Evolutionary conservation across 192 early-diverging fungal genomes (phyloP), one percentile per base, ranked within the genome.

Genomic region (Coemansia sp.): DNA sequence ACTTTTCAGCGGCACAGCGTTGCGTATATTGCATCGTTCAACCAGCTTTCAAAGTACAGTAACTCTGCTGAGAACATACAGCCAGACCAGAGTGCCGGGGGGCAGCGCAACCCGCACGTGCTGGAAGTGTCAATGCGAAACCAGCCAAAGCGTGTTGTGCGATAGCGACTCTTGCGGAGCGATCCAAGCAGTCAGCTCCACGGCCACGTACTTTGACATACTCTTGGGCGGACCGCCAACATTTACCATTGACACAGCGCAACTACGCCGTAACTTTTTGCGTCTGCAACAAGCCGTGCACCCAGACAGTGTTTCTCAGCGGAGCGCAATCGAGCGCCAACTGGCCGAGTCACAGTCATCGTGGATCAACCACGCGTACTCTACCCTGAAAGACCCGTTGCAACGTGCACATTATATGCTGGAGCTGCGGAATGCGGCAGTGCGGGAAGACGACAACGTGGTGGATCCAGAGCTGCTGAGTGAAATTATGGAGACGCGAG

Each of bases 291-390:
- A 92, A 82, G 67, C 62, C 0, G 89, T 93, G 8, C 94, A 97
- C 70, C 94, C 94, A 2, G 94, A 97, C 69, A 88, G 87, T 45
- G 92, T 84, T 57, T 83, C 88, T 11, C 82, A 86, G 50, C 68
- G 47, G 41, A 64, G 50, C 41, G 65, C 62, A 5, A 43, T 59
- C 17, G 74, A 81, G 61, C 67, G 66, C 51, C 67, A 53, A 52
- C 69, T 74, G 38, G 80, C 80, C 21, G 71, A 70, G 39, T 45
- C 62, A 1, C 92, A 92, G 58, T 94, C 93, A 0, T 85, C 91
- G 3, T 86, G 89, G 63, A 85, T 92, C 48, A 96, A 96, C 85
- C 92, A 94, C 64, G 94, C 90, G 10, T 94, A 93, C 59, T 76
- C 92, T 21, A 87, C 88, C 16, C 76, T 96, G 21, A 72, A 85